These are phyloP conservation scores for Eutypella sp. DNA, from an alignment of 2,329 filamentous ascomycete genomes.

Conservation along the genomic window DNA sequence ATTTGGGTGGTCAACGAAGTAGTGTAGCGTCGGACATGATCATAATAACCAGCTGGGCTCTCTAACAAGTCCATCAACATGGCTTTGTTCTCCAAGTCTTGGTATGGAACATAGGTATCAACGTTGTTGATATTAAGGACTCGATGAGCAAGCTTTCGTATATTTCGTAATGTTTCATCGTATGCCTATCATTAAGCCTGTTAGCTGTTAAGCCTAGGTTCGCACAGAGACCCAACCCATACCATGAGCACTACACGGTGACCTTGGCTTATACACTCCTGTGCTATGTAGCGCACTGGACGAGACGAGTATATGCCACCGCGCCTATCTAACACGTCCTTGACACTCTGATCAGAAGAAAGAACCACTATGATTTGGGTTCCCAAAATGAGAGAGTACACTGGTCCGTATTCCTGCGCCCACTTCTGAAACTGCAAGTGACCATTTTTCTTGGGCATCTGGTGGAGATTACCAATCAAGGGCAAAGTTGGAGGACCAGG, in stretches of 20 bases:
- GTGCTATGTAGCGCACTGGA: conserved; percentile 35
- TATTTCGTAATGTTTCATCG: conserved; percentile 22
- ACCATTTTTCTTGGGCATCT: conserved; percentile 34
- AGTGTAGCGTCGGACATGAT: conserved; percentile 40
- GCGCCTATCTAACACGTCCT: conserved; percentile 46
- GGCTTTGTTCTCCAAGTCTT: conserved; percentile 48
- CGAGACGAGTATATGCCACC: conserved; percentile 44
- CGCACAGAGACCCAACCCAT: neutral
- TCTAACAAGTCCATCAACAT: conserved; percentile 45
- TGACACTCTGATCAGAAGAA: conserved; percentile 37
- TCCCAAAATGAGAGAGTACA: conserved; percentile 47
- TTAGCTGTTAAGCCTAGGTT: neutral
- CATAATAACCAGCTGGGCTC: conserved; percentile 32
- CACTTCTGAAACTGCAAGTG: conserved; percentile 44
- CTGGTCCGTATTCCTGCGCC: conserved; percentile 41
- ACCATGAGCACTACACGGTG: conserved; percentile 13
- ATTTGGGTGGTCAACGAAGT: conserved; percentile 42
- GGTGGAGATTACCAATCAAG: conserved; percentile 43
- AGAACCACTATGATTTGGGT: conserved; percentile 42
- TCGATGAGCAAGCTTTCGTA: conserved; percentile 33
- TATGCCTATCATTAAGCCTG: conserved; percentile 13
- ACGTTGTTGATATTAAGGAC: conserved; percentile 40
- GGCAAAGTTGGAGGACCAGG: conserved; percentile 45
- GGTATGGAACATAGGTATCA: conserved; percentile 45
- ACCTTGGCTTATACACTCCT: conserved; percentile 16